These are phyloP conservation scores for Candida ipomoeae DNA, from an alignment of 805 yeast genomes.

Conservation along the genomic window DNA sequence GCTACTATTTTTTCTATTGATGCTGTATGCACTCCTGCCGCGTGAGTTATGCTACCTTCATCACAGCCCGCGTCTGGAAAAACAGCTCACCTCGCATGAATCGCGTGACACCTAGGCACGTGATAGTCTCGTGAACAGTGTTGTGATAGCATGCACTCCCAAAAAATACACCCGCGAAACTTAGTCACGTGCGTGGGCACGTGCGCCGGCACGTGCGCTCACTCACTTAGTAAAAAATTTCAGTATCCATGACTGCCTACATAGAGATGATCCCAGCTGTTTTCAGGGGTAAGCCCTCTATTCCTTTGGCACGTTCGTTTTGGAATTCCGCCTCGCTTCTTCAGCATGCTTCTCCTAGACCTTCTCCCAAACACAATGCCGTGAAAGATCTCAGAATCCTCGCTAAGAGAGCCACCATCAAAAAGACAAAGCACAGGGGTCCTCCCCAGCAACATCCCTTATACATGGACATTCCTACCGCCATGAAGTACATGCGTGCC, in stretches of 20 bases:
- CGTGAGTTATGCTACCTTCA: not conserved
- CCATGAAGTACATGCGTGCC: constrained; percentile 78
- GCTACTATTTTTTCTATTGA: not conserved
- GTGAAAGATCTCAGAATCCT: constrained; percentile 15
- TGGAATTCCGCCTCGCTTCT: constrained; percentile 1
- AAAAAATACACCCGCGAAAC: not conserved
- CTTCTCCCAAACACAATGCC: constrained; percentile 17
- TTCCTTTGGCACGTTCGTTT: constrained; percentile 6
- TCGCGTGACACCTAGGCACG: not conserved
- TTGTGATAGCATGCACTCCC: not conserved
- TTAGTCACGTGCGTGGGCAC: not conserved
- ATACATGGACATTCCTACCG: constrained; percentile 66
- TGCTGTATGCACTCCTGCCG: not conserved
- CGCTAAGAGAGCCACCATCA: constrained; percentile 11
- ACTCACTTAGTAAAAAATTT: not conserved
- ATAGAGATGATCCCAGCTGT: constrained; percentile 6
- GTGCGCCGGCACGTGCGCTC: not conserved
- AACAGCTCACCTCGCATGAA: not conserved
- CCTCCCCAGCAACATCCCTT: constrained; percentile 52
- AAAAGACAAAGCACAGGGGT: constrained; percentile 11
- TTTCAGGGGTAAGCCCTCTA: constrained; percentile 3
- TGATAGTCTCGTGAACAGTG: not conserved
- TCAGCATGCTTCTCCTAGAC: constrained; percentile 8
- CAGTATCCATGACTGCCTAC: not conserved
- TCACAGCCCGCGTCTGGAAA: not conserved